Evolutionary conservation across 306 rosid genomes (phyloP).

Genomic region (Corylus avellana): DNA sequence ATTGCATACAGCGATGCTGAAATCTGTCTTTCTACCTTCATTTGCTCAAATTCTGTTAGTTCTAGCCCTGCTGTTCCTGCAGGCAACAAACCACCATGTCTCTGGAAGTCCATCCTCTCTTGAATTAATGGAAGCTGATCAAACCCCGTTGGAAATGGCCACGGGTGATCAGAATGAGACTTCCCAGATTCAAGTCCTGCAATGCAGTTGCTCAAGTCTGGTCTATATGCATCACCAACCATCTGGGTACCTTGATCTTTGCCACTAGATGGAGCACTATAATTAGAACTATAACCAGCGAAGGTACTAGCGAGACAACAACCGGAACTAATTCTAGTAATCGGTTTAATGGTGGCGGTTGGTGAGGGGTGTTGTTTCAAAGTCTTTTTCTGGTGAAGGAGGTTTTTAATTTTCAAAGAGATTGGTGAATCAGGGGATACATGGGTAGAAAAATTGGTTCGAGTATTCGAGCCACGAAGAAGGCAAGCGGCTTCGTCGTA

Average conservation of each 20-base stretch:
- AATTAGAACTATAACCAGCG: background rate
- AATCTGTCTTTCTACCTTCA: constrained; percentile 35
- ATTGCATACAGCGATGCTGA: constrained; percentile 37
- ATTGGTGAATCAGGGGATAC: constrained; percentile 49
- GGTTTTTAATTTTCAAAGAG: constrained; percentile 63
- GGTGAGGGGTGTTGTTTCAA: constrained; percentile 29
- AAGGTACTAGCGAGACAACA: background rate
- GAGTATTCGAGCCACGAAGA: constrained; percentile 69
- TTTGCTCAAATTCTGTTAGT: constrained; percentile 14
- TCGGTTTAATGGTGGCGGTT: constrained; percentile 8
- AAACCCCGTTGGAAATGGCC: constrained; percentile 41
- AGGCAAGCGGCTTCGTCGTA: constrained; percentile 84
- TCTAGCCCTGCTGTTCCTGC: constrained; percentile 8
- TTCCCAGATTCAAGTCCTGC: constrained; percentile 28
- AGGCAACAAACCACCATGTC: constrained; percentile 1
- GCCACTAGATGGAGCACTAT: constrained; percentile 4
- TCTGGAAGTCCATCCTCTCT: constrained; percentile 22
- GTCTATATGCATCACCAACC: constrained; percentile 45
- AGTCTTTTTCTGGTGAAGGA: constrained; percentile 50
- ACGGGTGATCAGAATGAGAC: constrained; percentile 35
- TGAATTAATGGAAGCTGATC: constrained; percentile 31
- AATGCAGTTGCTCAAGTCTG: constrained; percentile 48
- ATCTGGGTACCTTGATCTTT: constrained; percentile 11
- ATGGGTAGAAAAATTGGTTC: constrained; percentile 63
- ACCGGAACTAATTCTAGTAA: constrained; percentile 15